These are phyloP conservation scores for Wilhelminamyces savonicus DNA, from an alignment of 805 yeast species.

Conservation along the genomic window DNA sequence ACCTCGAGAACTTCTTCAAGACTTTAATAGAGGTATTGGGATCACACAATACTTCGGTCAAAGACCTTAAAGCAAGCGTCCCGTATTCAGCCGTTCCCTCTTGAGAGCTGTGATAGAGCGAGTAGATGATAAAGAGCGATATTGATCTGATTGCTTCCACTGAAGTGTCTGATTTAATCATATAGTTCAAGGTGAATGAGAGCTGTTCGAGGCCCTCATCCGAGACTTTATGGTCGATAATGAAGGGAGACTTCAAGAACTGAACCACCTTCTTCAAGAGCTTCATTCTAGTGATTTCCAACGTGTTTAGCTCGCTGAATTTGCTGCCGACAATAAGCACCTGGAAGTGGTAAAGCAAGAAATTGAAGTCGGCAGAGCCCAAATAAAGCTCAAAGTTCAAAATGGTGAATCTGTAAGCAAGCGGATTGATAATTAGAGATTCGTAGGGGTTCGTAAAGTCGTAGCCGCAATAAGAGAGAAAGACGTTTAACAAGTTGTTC, in stretches of 20 bases:
- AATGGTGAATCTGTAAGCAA: slow-evolving; percentile 45
- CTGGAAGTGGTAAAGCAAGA: slow-evolving; percentile 52
- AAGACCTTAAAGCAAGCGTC: slow-evolving; percentile 18
- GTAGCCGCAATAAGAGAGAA: slow-evolving; percentile 53
- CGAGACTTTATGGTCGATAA: slow-evolving; percentile 1
- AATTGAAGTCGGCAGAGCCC: slow-evolving; percentile 48
- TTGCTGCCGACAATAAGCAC: slow-evolving; percentile 50
- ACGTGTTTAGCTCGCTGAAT: slow-evolving; percentile 43
- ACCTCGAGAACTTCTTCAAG: slow-evolving; percentile 40
- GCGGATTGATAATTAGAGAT: slow-evolving; percentile 50
- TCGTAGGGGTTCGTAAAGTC: slow-evolving; percentile 43
- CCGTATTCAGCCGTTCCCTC: slow-evolving; percentile 32
- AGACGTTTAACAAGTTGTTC: slow-evolving; percentile 36
- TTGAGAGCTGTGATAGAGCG: slow-evolving; percentile 34
- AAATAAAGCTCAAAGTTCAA: slow-evolving; percentile 59
- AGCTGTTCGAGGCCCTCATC: slow-evolving; percentile 11
- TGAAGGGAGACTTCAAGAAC: slow-evolving; percentile 32
- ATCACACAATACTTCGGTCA: slow-evolving; percentile 36
- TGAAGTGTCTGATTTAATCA: slow-evolving; percentile 37
- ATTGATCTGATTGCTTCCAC: slow-evolving; percentile 50
- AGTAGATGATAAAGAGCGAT: slow-evolving; percentile 40
- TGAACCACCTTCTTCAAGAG: slow-evolving; percentile 42
- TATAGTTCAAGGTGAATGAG: slow-evolving; percentile 12
- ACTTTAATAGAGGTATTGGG: slow-evolving; percentile 29
- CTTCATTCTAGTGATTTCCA: slow-evolving; percentile 48